Conservation (phyloP, 306 rosid genomes). For the Mucuna pruriens region DNA sequence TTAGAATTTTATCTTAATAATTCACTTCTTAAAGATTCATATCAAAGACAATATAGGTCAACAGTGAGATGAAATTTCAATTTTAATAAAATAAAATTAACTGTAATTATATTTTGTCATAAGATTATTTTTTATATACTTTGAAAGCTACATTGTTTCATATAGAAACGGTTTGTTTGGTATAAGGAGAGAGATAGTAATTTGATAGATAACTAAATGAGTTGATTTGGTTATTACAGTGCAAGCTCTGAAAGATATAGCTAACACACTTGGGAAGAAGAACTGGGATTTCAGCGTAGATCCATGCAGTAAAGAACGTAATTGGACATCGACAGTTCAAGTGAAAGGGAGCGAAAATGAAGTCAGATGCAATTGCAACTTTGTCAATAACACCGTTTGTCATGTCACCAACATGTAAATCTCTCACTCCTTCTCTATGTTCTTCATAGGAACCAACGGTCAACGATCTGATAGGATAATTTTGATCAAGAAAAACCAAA, state of each 20-base stretch:
- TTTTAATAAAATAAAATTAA: neutral
- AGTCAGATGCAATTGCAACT: conserved; percentile 51
- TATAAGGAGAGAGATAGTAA: neutral
- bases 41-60: neutral
- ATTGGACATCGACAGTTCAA: conserved; percentile 37
- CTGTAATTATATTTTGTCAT: too few relatives aligned
- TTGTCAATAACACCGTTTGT: conserved; percentile 32
- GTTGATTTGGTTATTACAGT: conserved; percentile 19
- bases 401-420: conserved; percentile 61
- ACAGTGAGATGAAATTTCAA: neutral
- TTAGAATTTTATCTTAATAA: too few relatives aligned
- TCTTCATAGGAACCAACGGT: neutral
- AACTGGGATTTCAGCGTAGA: conserved; percentile 55
- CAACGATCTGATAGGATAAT: neutral
- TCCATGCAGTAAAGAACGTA: conserved; percentile 53
- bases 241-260: conserved; percentile 51
- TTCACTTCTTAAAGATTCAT: too few relatives aligned
- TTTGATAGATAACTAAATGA: neutral
- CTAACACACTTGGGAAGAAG: conserved; percentile 51
- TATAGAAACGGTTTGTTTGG: neutral
- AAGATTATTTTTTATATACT: neutral
- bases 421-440: neutral
- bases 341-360: conserved; percentile 1
- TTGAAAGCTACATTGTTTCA: neutral
- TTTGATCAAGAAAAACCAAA: neutral